These are phyloP conservation scores for Kwoniella bestiolae DNA, from an alignment of 768 basidiomycete species.

Conservation along the genomic window DNA sequence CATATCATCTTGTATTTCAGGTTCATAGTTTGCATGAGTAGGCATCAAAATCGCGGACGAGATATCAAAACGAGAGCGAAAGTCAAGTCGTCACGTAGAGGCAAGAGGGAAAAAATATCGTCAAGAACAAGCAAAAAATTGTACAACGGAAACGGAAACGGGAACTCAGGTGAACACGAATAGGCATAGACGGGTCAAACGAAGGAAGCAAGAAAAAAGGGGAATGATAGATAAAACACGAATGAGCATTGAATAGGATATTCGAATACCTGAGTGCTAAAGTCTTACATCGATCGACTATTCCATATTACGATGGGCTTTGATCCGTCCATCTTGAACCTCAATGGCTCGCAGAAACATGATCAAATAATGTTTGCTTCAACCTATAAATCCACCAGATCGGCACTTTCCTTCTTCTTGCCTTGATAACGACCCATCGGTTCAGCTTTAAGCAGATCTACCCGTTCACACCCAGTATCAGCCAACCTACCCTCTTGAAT, in stretches of 20 bases:
- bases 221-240: too few species aligned
- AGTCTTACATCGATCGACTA: too few species aligned
- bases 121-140: neutral
- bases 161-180: too few species aligned
- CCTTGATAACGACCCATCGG: constrained; percentile 35
- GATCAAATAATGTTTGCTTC: neutral
- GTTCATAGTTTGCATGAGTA: neutral
- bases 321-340: too few species aligned
- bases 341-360: neutral
- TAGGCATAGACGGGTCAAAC: too few species aligned
- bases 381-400: constrained; percentile 16
- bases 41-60: neutral
- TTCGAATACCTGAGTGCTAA: too few species aligned
- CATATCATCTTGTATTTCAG: neutral
- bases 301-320: too few species aligned
- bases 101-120: neutral
- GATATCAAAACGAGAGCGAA: neutral
- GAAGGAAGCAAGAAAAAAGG: neutral
- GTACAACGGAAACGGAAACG: too few species aligned
- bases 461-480: too few species aligned
- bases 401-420: neutral
- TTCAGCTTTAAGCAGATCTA: constrained; percentile 47
- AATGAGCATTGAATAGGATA: too few species aligned
- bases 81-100: too few species aligned
- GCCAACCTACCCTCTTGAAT: too few species aligned